Evolutionary conservation across 2,329 filamentous ascomycete genomes (phyloP), one percentile per base, ranked within the genome.

Genomic region (Verticillium isaacii): DNA sequence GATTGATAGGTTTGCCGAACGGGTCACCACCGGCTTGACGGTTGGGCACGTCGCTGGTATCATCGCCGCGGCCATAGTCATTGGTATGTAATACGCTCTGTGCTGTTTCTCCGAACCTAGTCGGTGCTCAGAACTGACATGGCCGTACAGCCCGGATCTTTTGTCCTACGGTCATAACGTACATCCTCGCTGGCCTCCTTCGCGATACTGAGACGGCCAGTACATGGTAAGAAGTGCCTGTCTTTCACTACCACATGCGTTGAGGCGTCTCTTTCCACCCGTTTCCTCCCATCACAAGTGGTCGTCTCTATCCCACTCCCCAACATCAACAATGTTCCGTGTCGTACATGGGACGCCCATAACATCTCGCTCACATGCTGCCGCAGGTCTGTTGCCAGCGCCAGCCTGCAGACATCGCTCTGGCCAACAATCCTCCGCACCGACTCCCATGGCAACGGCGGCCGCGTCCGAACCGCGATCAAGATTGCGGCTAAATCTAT

Each of bases 401-500:
- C 65, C 4, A 62, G 70, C 4, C 65, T 80, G 8, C 75, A 80
- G 58, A 68, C 69, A 32, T 77, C 78, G 1, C 68, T 73, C 55
- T 81, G 80, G 78, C 77, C 79, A 11, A 60, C 67, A 1, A 64
- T 81, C 9, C 73, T 82, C 12, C 65, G 68, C 14, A 69, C 75
- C 1, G 79, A 81, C 64, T 71, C 73, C 14, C 67, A 72, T 0
- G 66, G 69, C 7, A 70, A 65, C 1, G 39, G 36, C 9, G 62
- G 63, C 9, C 72, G 74, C 1, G 74, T 78, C 15, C 71, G 71
- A 63, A 62, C 17, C 11, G 52, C 58, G 0, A 63, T 71, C 37
- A 41, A 58, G 11, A 56, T 66, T 15, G 60, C 67, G 23, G 58
- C 65, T 0, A 32, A 64, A 29, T n/a, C 61, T 15, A 60, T 69